Evolutionary conservation across 2,329 filamentous ascomycete genomes (phyloP).

Genomic region (Botrytis pseudocinerea): DNA sequence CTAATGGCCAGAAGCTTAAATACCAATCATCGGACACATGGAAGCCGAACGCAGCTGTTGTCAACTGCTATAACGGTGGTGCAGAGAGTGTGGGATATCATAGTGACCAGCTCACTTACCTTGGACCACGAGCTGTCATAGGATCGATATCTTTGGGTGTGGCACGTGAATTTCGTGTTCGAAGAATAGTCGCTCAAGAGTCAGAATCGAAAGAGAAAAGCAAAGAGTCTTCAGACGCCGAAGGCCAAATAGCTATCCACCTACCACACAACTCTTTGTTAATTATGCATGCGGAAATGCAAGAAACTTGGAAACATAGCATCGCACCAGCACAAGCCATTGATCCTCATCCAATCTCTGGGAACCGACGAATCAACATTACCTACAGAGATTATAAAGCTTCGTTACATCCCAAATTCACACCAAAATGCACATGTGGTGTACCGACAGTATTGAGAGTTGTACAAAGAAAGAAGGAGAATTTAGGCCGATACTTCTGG

Average conservation of each 20-base stretch:
- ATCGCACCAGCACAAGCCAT: constrained; percentile 75
- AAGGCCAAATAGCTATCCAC: constrained; percentile 89
- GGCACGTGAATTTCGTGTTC: constrained; percentile 87
- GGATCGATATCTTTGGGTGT: constrained; percentile 90
- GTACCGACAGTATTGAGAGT: constrained; percentile 71
- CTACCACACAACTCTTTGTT: constrained; percentile 92
- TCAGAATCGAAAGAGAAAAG: constrained; percentile 30
- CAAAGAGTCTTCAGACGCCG: constrained; percentile 57
- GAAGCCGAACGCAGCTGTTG: constrained; percentile 87
- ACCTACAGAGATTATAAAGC: constrained; percentile 88
- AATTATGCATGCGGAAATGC: constrained; percentile 97
- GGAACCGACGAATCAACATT: constrained; percentile 83
- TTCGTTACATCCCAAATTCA: constrained; percentile 73
- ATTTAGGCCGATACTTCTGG: constrained; percentile 83
- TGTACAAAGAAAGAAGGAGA: constrained; percentile 76
- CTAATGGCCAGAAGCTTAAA: constrained; percentile 69
- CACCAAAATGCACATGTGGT: constrained; percentile 74
- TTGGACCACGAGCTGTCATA: constrained; percentile 85
- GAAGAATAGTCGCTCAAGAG: constrained; percentile 68
- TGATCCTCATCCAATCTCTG: constrained; percentile 80
- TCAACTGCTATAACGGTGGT: constrained; percentile 88
- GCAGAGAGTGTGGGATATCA: constrained; percentile 88
- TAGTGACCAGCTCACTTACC: constrained; percentile 87
- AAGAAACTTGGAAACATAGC: constrained; percentile 93
- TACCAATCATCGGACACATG: constrained; percentile 74